Conservation (phyloP, 1,139 yeast genomes). For the Candida sanyaensis region DNA sequence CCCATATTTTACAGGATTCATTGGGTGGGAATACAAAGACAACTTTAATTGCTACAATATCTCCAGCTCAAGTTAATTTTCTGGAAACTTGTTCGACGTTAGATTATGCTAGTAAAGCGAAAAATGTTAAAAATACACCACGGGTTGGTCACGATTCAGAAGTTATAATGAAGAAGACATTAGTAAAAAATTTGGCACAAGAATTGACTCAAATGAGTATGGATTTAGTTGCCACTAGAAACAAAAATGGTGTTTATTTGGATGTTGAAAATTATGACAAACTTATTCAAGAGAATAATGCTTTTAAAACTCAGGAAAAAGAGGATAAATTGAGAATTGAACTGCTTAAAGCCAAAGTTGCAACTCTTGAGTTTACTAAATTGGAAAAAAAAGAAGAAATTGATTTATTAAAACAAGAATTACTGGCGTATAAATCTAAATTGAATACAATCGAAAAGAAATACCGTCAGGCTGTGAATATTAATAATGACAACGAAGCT, state of each 20-base stretch:
- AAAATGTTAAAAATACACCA: conserved; percentile 73
- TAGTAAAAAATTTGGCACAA: conserved; percentile 56
- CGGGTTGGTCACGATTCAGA: conserved; percentile 56
- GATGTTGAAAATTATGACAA: conserved; percentile 58
- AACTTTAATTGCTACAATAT: conserved; percentile 75
- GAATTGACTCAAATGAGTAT: conserved; percentile 57
- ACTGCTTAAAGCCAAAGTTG: conserved; percentile 16
- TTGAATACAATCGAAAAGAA: conserved; percentile 1
- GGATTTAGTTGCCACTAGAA: conserved; percentile 63
- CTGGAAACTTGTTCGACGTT: conserved; percentile 84
- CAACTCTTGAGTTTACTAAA: conserved; percentile 11
- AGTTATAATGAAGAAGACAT: conserved; percentile 56
- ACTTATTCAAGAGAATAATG: conserved; percentile 36
- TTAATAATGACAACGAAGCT: conserved; percentile 1
- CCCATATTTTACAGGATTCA: conserved; percentile 81
- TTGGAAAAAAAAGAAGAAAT: conserved; percentile 11
- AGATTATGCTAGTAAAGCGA: conserved; percentile 83
- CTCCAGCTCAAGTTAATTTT: conserved; percentile 71
- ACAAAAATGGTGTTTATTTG: conserved; percentile 64
- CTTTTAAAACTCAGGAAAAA: conserved; percentile 25
- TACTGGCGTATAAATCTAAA: conserved; percentile 6
- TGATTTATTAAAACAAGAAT: conserved; percentile 9
- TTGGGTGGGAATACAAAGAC: conserved; percentile 85
- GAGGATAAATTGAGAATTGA: conserved; percentile 20
- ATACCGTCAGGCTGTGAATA: not conserved